Conservation (phyloP, 2,329 filamentous ascomycete genomes). For the Sarocladiaceae sp. region DNA sequence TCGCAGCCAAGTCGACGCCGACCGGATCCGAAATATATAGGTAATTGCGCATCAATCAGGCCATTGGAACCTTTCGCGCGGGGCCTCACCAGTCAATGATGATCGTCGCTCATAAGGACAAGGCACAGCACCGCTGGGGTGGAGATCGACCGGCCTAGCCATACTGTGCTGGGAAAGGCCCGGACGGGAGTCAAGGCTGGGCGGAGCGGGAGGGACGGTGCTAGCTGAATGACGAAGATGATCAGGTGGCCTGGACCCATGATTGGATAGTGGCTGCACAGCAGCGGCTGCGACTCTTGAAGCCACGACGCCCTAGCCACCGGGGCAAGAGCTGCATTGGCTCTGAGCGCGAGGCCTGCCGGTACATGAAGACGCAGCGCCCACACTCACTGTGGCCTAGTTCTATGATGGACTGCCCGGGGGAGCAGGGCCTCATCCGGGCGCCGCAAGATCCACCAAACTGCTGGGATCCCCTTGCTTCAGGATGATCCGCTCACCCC, state of each 20-base stretch:
- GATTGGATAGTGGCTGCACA: not conserved
- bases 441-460: not conserved
- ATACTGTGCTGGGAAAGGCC: conserved; percentile 3
- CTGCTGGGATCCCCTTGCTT: conserved; percentile 2
- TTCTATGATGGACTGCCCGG: not conserved
- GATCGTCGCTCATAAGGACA: not conserved
- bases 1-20: too few species aligned
- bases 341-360: not conserved
- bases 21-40: too few species aligned
- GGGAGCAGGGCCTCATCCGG: not conserved
- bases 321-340: not conserved
- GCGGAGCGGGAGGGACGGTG: not conserved
- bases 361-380: not conserved
- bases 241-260: not conserved
- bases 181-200: not conserved
- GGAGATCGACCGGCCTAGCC: not conserved
- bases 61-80: too few species aligned
- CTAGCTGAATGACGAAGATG: conserved; percentile 3
- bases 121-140: not conserved
- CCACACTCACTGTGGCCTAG: not conserved
- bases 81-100: not conserved
- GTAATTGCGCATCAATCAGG: too few species aligned
- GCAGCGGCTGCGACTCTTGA: not conserved
- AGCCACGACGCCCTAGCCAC: conserved; percentile 1
- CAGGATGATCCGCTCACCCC: not conserved